Conservation (phyloP, 495 filamentous ascomycete species). For the Acidomyces sp. region DNA sequence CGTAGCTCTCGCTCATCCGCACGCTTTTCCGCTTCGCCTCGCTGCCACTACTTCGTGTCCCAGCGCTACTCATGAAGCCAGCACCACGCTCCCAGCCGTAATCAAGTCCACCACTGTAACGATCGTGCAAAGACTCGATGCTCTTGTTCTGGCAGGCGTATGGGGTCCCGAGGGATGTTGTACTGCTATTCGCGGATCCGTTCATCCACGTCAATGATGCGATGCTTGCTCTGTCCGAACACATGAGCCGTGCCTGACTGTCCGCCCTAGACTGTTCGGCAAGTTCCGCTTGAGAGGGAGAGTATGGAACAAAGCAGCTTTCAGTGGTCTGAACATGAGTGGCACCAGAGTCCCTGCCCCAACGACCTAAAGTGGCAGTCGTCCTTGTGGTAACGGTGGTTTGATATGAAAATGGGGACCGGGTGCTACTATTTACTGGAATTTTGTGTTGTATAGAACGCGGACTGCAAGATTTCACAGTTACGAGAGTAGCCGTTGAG, state of each 20-base stretch:
- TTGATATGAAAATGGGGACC: background rate
- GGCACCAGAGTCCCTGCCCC: conserved; percentile 6
- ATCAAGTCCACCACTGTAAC: conserved; percentile 32
- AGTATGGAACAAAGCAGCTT: conserved; percentile 9
- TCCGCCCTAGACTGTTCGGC: conserved; percentile 4
- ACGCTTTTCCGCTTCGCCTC: conserved; percentile 30
- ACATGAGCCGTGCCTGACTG: conserved; percentile 1
- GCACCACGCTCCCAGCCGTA: conserved; percentile 34
- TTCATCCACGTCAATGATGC: background rate
- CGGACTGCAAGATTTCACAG: conserved; percentile 4
- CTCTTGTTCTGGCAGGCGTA: background rate
- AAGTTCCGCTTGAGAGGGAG: background rate
- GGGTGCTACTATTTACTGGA: background rate
- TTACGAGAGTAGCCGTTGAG: conserved; percentile 10
- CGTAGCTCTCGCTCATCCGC: conserved; percentile 21
- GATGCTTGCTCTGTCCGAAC: background rate
- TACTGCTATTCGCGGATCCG: background rate
- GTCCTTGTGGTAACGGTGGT: background rate
- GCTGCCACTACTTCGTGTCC: conserved; percentile 26
- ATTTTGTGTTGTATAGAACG: conserved; percentile 4
- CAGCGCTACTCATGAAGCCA: conserved; percentile 31
- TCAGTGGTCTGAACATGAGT: conserved; percentile 6
- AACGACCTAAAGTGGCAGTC: conserved; percentile 1
- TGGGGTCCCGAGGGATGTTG: background rate
- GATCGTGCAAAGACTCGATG: conserved; percentile 20